phyloP scores from a whole-genome alignment of 2,329 filamentous ascomycete species.

The Colletotrichum plurivorum region DNA sequence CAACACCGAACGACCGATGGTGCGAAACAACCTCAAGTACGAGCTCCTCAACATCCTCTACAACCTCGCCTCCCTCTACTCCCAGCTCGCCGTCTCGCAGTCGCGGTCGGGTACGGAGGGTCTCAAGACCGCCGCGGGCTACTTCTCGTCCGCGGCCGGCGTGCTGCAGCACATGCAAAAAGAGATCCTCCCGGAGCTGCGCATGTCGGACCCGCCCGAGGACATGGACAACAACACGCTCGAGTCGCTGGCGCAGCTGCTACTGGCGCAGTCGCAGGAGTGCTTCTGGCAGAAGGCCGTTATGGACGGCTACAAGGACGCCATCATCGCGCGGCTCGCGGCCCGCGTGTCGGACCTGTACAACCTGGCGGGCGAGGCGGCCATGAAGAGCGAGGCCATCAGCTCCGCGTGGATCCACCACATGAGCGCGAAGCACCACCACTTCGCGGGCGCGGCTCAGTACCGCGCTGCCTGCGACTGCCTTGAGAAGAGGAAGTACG shows the following conservation, averaged over 20 bases:
- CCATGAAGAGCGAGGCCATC: conserved; percentile 89
- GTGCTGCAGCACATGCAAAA: conserved; percentile 84
- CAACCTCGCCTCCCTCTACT: conserved; percentile 94
- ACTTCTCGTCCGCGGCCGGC: conserved; percentile 90
- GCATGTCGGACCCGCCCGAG: conserved; percentile 85
- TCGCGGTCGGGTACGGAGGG: conserved; percentile 86
- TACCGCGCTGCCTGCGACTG: conserved; percentile 92
- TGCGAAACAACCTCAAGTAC: conserved; percentile 78
- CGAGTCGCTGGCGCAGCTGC: conserved; percentile 84
- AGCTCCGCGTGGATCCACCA: conserved; percentile 98
- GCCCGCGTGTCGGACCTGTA: conserved; percentile 93
- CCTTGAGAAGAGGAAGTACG: conserved; percentile 93
- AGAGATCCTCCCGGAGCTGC: conserved; percentile 84
- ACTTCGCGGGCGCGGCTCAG: conserved; percentile 96
- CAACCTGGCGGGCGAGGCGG: conserved; percentile 84
- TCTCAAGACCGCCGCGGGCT: conserved; percentile 88
- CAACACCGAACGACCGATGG: conserved; percentile 81
- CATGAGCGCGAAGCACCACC: conserved; percentile 96
- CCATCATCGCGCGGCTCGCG: conserved; percentile 90
- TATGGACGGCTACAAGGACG: conserved; percentile 93
- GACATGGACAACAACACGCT: conserved; percentile 95
- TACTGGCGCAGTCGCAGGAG: conserved; percentile 94
- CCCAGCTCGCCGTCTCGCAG: conserved; percentile 86
- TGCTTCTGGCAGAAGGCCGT: conserved; percentile 99
- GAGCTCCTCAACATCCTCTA: conserved; percentile 94